These are phyloP conservation scores for Chaetomium cochliodes DNA, from an alignment of 495 filamentous ascomycete species.

Conservation along the genomic window DNA sequence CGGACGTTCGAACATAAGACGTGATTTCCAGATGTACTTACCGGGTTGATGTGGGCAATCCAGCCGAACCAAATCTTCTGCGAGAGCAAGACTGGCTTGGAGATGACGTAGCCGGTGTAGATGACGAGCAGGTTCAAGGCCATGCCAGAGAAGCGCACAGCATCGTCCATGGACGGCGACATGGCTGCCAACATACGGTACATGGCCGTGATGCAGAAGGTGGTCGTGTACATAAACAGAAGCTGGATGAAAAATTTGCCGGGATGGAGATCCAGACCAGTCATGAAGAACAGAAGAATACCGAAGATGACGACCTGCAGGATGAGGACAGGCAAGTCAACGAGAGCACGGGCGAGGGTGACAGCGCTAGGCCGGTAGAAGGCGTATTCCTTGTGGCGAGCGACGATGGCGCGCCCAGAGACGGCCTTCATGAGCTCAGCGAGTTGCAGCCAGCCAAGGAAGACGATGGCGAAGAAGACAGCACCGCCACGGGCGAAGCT, in stretches of 20 bases:
- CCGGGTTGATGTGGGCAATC: conserved; percentile 73
- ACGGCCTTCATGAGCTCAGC: conserved; percentile 74
- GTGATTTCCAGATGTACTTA: conserved; percentile 30
- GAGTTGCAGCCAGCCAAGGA: conserved; percentile 76
- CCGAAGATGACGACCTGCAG: conserved; percentile 70
- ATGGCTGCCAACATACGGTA: conserved; percentile 72
- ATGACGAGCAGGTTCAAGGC: conserved; percentile 72
- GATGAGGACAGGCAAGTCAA: conserved; percentile 71
- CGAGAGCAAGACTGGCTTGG: conserved; percentile 59
- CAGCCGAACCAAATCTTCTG: conserved; percentile 70
- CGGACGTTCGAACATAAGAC: not conserved
- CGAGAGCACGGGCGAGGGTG: conserved; percentile 71
- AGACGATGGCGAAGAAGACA: conserved; percentile 72
- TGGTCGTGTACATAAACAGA: conserved; percentile 59
- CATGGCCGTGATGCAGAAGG: conserved; percentile 60
- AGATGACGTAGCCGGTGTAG: conserved; percentile 77
- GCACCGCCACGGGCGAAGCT: conserved; percentile 56
- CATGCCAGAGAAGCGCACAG: conserved; percentile 47
- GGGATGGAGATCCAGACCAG: conserved; percentile 61
- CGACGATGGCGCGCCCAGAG: conserved; percentile 65
- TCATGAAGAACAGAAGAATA: conserved; percentile 77
- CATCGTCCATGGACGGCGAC: conserved; percentile 61
- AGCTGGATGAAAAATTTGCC: conserved; percentile 83
- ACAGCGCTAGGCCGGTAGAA: conserved; percentile 83
- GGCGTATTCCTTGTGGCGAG: conserved; percentile 81